Percentiles rank a stretch among this genome's conserved stretches.
These are phyloP conservation scores for Alternaria rosae DNA, from an alignment of 2,329 filamentous ascomycete genomes.

Conservation along the genomic window DNA sequence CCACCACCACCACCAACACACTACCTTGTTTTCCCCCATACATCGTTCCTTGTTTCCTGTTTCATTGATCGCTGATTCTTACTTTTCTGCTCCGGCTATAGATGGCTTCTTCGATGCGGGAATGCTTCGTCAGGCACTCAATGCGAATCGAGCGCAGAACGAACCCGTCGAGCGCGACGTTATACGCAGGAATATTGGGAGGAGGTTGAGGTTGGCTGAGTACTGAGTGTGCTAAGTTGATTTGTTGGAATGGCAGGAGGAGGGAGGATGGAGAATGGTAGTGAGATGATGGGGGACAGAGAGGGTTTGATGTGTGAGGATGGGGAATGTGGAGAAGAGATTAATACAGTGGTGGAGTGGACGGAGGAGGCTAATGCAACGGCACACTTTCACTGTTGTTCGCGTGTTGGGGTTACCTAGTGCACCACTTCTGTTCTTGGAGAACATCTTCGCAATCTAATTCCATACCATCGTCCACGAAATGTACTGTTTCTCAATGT, in stretches of 20 bases:
- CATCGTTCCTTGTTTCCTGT: not conserved
- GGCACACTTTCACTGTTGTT: not conserved
- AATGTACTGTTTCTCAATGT: not conserved
- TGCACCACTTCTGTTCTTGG: not conserved
- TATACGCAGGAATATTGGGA: conserved; percentile 73
- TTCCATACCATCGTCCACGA: not conserved
- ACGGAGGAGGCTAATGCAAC: not conserved
- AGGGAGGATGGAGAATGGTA: not conserved
- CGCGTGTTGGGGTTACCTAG: not conserved
- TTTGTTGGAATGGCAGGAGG: not conserved
- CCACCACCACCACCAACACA: not conserved
- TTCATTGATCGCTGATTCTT: conserved; percentile 21
- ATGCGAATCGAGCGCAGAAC: conserved; percentile 64
- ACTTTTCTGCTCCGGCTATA: conserved; percentile 53
- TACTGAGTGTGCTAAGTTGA: conserved; percentile 56
- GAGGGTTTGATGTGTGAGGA: not conserved
- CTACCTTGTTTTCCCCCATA: not conserved
- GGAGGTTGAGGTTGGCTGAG: conserved; percentile 74
- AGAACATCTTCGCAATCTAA: not conserved
- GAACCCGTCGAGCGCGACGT: conserved; percentile 65
- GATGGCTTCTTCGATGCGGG: conserved; percentile 98
- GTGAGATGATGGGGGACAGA: not conserved
- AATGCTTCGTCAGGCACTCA: conserved; percentile 88
- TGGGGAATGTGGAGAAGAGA: not conserved
- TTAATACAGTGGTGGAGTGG: not conserved